Base-by-base conservation (phyloP, 441 rosid genomes). In the Brassica balearica region DNA sequence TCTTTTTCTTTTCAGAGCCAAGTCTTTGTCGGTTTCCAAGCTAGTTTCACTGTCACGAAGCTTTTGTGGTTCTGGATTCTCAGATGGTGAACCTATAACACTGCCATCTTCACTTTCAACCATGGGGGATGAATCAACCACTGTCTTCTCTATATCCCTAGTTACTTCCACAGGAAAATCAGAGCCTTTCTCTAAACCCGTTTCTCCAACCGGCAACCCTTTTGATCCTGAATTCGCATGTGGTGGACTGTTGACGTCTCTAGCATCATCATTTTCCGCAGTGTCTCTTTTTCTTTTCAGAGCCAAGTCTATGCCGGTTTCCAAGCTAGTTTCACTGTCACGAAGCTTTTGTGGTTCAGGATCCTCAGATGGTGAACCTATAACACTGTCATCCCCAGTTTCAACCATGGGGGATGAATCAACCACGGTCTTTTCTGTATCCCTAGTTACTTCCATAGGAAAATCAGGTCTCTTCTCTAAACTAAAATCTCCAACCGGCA, bases 271-370 rank as follows among this genome's bases (percentile, higher is more conserved):
- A 73, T 69, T 64, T 22, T 46, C 46, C 61, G 51, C 83, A 59
- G 61, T 69, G 36, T 80, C 74, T 73, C 86, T 61, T 84, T 84
- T 84, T 63, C 82, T 67, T 83, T 86, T 87, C 74, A 63, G 75
- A 59, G 72, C 34, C 8, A 48, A 20, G 5, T 59, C 79, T 68
- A 51, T 2, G 74, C 27, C 65, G 63, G 68, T 73, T 74, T 83
- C 86, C 69, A 59, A 60, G 38, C 83, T 68, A 56, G 14, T 73
- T 63, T 76, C 75, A 65, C 71, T 78, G 68, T 70, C 81, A 25
- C 65, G 36, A 38, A 70, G 56, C 76, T 82, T 81, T 29, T 80
- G 65, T 27, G 69, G 59, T 19, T 48, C 79, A 72, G 77, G 53
- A 48, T 68, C 58, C 63, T 82, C 71, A 56, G 78, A 23, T 5